Evolutionary conservation across 805 yeast species (phyloP).

Genomic region (Torulaspora maleeae): DNA sequence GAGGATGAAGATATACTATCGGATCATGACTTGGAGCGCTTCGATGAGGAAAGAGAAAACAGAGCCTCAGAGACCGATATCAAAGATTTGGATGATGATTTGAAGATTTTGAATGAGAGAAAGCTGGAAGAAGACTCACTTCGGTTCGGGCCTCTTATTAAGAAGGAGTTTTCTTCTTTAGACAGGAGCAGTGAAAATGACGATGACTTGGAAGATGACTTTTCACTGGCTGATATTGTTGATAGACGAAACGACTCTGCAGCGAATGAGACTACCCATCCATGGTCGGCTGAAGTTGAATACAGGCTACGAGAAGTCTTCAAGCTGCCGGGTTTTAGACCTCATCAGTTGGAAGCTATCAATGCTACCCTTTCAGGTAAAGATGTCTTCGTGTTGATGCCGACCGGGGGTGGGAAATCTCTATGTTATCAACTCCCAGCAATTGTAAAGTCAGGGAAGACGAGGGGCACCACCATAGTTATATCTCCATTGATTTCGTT

Average conservation of each 20-base stretch:
- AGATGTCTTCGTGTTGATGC: conserved; percentile 94
- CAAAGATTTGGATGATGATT: conserved; percentile 33
- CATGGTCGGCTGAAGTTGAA: conserved; percentile 69
- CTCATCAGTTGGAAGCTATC: conserved; percentile 83
- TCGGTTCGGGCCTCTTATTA: conserved; percentile 5
- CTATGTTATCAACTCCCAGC: conserved; percentile 95
- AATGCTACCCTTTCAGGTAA: conserved; percentile 68
- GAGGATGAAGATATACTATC: conserved; percentile 31
- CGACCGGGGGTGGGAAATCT: conserved; percentile 98
- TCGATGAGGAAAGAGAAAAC: conserved; percentile 36
- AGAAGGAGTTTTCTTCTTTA: conserved; percentile 8
- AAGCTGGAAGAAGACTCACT: conserved; percentile 22
- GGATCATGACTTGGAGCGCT: conserved; percentile 35
- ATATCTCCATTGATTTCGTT: conserved; percentile 91
- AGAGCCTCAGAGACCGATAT: conserved; percentile 24
- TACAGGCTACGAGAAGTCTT: conserved; percentile 54
- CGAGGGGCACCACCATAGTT: conserved; percentile 83
- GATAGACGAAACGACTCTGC: conserved; percentile 9
- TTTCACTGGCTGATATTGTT: conserved; percentile 19
- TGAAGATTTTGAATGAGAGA: conserved; percentile 33
- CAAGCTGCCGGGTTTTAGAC: conserved; percentile 61
- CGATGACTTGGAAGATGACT: conserved; percentile 28
- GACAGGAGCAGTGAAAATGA: conserved; percentile 5
- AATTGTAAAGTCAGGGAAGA: conserved; percentile 64
- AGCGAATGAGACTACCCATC: conserved; percentile 16